These are phyloP conservation scores for Sugiyamaella japonica DNA, from an alignment of 1,139 yeast species.

Conservation along the genomic window DNA sequence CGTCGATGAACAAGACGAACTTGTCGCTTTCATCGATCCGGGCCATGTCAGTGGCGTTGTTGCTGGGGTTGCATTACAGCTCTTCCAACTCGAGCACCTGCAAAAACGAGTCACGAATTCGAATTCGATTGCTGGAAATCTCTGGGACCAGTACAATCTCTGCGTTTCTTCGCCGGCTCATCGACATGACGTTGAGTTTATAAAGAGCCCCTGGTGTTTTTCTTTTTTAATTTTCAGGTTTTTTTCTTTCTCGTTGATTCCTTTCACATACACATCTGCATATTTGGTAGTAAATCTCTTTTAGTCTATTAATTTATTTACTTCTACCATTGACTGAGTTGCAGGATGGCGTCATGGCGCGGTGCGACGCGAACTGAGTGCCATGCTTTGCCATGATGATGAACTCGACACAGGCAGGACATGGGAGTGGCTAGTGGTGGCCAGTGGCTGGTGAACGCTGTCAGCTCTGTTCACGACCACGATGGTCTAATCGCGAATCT, in stretches of 20 bases:
- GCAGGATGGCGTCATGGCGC: too few species aligned
- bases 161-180: slow-evolving; percentile 22
- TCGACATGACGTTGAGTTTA: slow-evolving; percentile 24
- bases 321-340: background rate
- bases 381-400: too few species aligned
- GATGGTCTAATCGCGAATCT: too few species aligned
- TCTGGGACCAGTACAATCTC: slow-evolving; percentile 19
- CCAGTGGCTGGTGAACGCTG: too few species aligned
- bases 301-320: too few species aligned
- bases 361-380: too few species aligned
- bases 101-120: slow-evolving; percentile 20
- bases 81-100: slow-evolving; percentile 4
- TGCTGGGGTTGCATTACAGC: slow-evolving; percentile 24
- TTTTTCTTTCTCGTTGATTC: background rate
- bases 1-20: background rate
- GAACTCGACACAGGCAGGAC: too few species aligned
- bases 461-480: too few species aligned
- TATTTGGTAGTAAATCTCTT: background rate
- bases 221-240: background rate
- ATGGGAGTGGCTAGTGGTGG: too few species aligned
- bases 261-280: background rate
- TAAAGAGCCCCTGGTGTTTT: background rate
- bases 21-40: background rate
- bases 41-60: slow-evolving; percentile 20
- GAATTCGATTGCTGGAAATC: slow-evolving; percentile 23